Base-by-base conservation (phyloP, 805 yeast genomes). In the Wickerhamomyces sydowiorum region DNA sequence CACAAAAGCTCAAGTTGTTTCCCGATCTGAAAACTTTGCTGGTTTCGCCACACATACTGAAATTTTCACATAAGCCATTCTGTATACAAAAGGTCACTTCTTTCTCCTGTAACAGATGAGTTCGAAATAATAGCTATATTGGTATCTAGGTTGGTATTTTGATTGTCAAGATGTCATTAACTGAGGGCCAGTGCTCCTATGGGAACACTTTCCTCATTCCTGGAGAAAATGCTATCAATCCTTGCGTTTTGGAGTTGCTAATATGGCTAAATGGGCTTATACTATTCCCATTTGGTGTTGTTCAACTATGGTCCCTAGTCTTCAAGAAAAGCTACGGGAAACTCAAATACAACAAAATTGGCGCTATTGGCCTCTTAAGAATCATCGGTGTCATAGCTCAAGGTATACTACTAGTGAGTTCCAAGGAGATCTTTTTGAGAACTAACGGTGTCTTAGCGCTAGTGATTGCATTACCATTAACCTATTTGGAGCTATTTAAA, bases 401-500 rank as follows among this genome's bases (percentile, higher is more conserved):
- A 28, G 43, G 31, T 7, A n/a, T 37, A 1, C 4, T 50, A 1
- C 31, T 53, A 5, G 30, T 38, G 1, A 25, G 28, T 10, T 12
- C 44, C 1, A n/a, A n/a, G 2, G 18, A n/a, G 15, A 13, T 13
- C 9, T 45, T 25, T 27, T 43, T 45, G 19, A 18, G 21, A 17
- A 5, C 44, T 6, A 56, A 55, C 27, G 38, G 58, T 0, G 17
- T 48, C 8, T 45, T 52, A 1, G 34, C 59, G 5, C 15, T 49
- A 3, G 37, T 52, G 2, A 42, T 68, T 3, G 61, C 71, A 2
- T 36, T 67, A 1, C 78, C 79, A 0, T 51, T 76, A 12, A 74
- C 73, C 33, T 41, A 61, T 8, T 43, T 72, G 15, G 82, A 78
- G 47, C 61, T 66, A 8, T 61, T 69, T 36, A 61, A 67, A 36